A percentile compares a stretch with the other conserved stretches of the same genome.
Conservation (phyloP, 441 rosid species). For the Erodium trifolium region DNA sequence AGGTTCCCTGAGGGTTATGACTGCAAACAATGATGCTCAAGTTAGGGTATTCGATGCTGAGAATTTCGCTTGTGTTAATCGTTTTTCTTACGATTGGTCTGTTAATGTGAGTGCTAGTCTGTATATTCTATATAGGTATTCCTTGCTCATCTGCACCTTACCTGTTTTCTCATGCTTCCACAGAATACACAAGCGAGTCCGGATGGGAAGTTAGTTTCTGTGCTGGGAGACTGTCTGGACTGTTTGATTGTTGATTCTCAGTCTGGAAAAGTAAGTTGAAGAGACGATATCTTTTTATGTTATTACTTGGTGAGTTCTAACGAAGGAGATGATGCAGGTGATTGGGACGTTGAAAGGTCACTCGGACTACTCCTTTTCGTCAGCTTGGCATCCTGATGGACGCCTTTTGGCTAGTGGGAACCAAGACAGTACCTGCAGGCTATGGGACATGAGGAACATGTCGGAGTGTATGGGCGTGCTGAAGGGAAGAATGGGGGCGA, state of each 20-base stretch:
- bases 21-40: conserved; percentile 60
- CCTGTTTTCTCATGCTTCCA: neutral
- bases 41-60: conserved; percentile 45
- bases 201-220: conserved; percentile 50
- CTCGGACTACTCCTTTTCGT: too few species aligned
- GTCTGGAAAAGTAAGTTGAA: conserved; percentile 42
- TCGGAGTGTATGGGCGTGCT: too few species aligned
- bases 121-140: neutral
- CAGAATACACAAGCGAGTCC: conserved; percentile 56
- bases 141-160: neutral
- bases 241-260: conserved; percentile 50
- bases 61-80: conserved; percentile 38
- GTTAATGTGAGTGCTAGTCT: conserved; percentile 43
- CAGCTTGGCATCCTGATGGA: too few species aligned
- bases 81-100: conserved; percentile 47
- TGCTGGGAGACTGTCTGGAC: conserved; percentile 55
- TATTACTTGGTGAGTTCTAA: too few species aligned
- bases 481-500: too few species aligned
- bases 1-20: conserved; percentile 42
- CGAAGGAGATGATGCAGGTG: too few species aligned
- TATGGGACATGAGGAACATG: too few species aligned
- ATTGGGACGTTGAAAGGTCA: too few species aligned
- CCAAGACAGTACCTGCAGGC: too few species aligned
- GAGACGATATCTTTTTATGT: too few species aligned
- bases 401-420: too few species aligned